Base-by-base conservation (phyloP, 441 rosid species). In the Croton setiger region DNA sequence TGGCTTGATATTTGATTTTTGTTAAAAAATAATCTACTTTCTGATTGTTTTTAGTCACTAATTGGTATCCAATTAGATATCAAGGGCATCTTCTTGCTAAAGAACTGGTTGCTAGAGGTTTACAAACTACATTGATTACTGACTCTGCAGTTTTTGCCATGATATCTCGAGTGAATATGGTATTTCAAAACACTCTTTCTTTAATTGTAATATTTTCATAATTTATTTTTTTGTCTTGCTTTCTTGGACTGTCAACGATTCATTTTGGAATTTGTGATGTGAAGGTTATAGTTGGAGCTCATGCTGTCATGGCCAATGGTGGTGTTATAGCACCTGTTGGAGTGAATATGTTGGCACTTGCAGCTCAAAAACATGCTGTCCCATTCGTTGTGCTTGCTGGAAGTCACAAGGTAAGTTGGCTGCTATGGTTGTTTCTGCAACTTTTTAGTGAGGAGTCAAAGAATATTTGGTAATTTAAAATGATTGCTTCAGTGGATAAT, bases 351-450 rank as follows among this genome's bases (percentile, higher is more conserved):
- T 94, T 89, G 73, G 97, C 99, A n/a, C 91, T 93, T 73, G 98
- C 99, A 60, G 98, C 98, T 56, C 81, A 93, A 85, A 96, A 87
- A 80, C 98, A 96, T 60, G 98, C 96, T 52, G 98, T 96, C 63
- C 99, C 99, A 69, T 96, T 96, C 75, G 99, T 96, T 66, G 97
- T 96, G 59, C 96, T 93, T 59, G 98, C 97, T 31, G 94, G 99
- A 44, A 87, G 95, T 80, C 99, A 96, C 85, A 96, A 96, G 97
- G 99, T 96, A 79, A 64, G 63, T 70, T 47, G n/a, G n/a, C n/a
- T n/a, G n/a, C n/a, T n/a, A n/a, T n/a, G n/a, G n/a, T n/a, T n/a
- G n/a, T n/a, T n/a, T n/a, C n/a, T n/a, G n/a, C n/a, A n/a, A n/a
- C n/a, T n/a, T n/a, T n/a, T n/a, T n/a, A n/a, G n/a, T n/a, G n/a